These are phyloP conservation scores for Phyllosticta citrichinensis DNA, from an alignment of 2,329 filamentous ascomycete species.

Conservation along the genomic window DNA sequence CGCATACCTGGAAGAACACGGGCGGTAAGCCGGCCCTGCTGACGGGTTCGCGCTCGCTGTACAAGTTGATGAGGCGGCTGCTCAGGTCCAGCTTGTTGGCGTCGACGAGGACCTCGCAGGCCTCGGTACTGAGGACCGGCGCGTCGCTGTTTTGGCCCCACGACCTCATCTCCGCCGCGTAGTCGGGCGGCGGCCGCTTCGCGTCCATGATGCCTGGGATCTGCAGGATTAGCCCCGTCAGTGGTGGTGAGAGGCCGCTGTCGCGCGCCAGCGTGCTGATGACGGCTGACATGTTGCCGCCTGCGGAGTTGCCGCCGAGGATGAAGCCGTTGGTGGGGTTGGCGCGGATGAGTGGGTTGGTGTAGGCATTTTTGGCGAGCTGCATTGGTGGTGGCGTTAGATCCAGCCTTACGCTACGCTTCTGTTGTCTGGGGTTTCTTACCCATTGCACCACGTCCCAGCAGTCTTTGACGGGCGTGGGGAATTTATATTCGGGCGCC, in stretches of 20 bases:
- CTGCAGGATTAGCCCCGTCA: conserved; percentile 14
- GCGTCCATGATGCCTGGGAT: conserved; percentile 16
- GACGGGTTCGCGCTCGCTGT: neutral
- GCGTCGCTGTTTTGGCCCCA: conserved; percentile 14
- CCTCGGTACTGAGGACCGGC: conserved; percentile 12
- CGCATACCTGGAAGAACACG: conserved; percentile 42
- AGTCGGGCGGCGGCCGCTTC: conserved; percentile 16
- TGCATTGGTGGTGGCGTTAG: neutral
- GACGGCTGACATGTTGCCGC: conserved; percentile 14
- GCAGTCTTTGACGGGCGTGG: conserved; percentile 51
- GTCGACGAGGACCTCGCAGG: conserved; percentile 10
- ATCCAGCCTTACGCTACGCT: neutral
- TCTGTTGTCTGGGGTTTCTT: neutral
- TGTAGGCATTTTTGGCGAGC: conserved; percentile 11
- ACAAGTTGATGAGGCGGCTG: conserved; percentile 19
- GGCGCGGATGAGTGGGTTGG: conserved; percentile 7
- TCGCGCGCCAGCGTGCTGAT: conserved; percentile 15
- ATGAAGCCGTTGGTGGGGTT: conserved; percentile 14
- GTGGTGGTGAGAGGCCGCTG: conserved; percentile 11
- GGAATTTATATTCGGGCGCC: conserved; percentile 52
- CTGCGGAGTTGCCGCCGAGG: conserved; percentile 14
- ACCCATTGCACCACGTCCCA: conserved; percentile 14
- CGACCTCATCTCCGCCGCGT: conserved; percentile 13
- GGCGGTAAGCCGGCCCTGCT: conserved; percentile 26
- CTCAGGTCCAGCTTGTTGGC: conserved; percentile 23